These are phyloP conservation scores for Phytopythium sindhum DNA, from an alignment of 352 stramenopile species.

Conservation along the genomic window DNA sequence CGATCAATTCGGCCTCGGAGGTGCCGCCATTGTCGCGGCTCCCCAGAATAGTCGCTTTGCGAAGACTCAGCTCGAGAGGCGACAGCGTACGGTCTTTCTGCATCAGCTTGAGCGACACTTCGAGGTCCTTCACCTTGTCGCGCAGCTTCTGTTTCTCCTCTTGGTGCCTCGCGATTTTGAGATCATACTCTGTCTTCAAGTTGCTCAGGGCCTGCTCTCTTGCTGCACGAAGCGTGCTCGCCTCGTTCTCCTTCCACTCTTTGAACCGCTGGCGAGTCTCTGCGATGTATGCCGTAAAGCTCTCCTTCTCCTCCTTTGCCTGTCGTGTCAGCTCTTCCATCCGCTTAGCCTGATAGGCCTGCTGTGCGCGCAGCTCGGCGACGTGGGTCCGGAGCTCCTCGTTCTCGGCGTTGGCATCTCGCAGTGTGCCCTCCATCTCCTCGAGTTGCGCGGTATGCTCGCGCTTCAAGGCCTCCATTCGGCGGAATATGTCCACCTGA, in stretches of 20 bases:
- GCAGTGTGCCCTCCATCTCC: conserved; percentile 24
- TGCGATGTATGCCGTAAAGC: conserved; percentile 43
- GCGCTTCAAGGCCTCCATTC: conserved; percentile 47
- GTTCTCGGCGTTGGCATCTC: conserved; percentile 42
- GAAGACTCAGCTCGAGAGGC: conserved; percentile 54
- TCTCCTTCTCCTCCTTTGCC: conserved; percentile 55
- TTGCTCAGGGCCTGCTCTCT: conserved; percentile 47
- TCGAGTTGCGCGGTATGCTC: conserved; percentile 39
- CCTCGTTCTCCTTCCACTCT: conserved; percentile 65
- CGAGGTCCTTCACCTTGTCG: conserved; percentile 70
- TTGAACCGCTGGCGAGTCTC: conserved; percentile 57
- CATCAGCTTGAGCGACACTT: conserved; percentile 58
- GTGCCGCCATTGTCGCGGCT: conserved; percentile 40
- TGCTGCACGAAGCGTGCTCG: conserved; percentile 23
- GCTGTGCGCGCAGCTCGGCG: conserved; percentile 37
- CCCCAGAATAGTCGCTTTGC: conserved; percentile 55
- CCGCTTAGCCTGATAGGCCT: conserved; percentile 35
- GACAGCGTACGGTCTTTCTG: conserved; percentile 63
- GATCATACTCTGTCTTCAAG: conserved; percentile 57
- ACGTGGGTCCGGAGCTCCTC: conserved; percentile 29
- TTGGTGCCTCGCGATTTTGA: conserved; percentile 63
- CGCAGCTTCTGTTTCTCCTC: conserved; percentile 74
- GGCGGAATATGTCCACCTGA: conserved; percentile 58
- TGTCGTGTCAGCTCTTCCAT: conserved; percentile 49
- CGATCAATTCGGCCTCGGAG: conserved; percentile 53